Evolutionary conservation across 148 eudicot species (phyloP).

Genomic region (Camellia japonica): DNA sequence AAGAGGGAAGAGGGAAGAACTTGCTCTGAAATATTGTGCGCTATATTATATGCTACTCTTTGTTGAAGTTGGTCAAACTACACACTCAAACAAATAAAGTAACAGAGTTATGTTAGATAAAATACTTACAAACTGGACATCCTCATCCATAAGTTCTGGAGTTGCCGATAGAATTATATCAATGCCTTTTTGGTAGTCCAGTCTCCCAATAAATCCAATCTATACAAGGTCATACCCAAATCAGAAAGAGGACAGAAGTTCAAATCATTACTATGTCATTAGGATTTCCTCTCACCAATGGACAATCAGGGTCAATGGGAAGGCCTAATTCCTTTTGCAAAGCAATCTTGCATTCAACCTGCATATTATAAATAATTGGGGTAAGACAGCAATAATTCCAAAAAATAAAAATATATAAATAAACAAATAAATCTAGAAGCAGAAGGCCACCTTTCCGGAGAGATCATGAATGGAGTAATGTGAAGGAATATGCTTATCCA

Average conservation of each 20-base stretch:
- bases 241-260: background rate
- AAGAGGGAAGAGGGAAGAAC: background rate
- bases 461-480: constrained; percentile 74
- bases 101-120: background rate
- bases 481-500: constrained; percentile 64
- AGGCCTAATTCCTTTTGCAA: constrained; percentile 89
- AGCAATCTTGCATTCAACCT: constrained; percentile 76
- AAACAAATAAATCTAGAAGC: background rate
- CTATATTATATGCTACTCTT: no score
- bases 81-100: background rate
- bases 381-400: background rate
- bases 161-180: constrained; percentile 71
- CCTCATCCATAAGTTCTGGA: constrained; percentile 78
- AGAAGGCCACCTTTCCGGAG: constrained; percentile 75
- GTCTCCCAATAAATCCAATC: constrained; percentile 97
- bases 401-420: background rate
- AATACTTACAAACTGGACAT: constrained; percentile 90
- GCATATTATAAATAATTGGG: constrained; percentile 15
- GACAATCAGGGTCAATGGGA: constrained; percentile 78
- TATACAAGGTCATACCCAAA: constrained; percentile 24
- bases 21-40: background rate
- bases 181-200: constrained; percentile 94
- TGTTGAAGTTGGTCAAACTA: background rate
- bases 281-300: constrained; percentile 61
- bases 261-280: background rate